Percentiles rank a stretch among this genome's conserved stretches.
phyloP scores from a whole-genome alignment of 139 green algal genomes.

The Closterium sp. region DNA sequence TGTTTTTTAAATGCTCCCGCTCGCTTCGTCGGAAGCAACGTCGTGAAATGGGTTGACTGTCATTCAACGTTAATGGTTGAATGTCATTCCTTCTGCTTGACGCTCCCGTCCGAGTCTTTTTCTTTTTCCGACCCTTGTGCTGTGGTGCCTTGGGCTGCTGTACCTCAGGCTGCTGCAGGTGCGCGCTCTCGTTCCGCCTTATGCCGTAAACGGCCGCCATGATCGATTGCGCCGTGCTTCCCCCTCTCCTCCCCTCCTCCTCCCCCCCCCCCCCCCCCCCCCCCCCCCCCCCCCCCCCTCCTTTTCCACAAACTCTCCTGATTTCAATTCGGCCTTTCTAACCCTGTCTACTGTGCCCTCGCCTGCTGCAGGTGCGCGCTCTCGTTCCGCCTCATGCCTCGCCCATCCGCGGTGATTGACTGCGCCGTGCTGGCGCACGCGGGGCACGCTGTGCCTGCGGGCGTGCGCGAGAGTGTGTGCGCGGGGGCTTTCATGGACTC shows the following conservation, averaged over 20 bases:
- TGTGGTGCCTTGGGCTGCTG: not conserved
- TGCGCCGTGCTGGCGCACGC: not conserved
- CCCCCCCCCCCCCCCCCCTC: too few relatives aligned
- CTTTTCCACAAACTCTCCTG: too few relatives aligned
- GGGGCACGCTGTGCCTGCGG: slow-evolving; percentile 5
- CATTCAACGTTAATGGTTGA: too few relatives aligned
- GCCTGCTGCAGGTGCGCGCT: slow-evolving; percentile 20
- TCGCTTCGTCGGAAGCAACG: too few relatives aligned
- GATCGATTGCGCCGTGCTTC: not conserved
- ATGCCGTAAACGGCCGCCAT: slow-evolving; percentile 8
- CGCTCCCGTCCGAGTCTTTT: too few relatives aligned
- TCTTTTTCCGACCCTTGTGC: not conserved
- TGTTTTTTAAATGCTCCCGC: too few relatives aligned
- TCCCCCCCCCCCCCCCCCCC: too few relatives aligned
- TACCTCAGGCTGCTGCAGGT: not conserved
- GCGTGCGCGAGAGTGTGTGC: not conserved
- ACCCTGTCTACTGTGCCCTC: not conserved
- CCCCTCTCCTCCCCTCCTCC: too few relatives aligned
- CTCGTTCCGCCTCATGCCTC: slow-evolving; percentile 27
- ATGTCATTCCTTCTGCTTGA: too few relatives aligned
- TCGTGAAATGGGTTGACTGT: too few relatives aligned
- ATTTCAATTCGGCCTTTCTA: too few relatives aligned
- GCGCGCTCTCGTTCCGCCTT: slow-evolving; percentile 17
- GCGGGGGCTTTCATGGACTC: slow-evolving; percentile 12
- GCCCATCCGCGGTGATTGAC: slow-evolving; percentile 13